Evolutionary conservation across 805 yeast species (phyloP), one percentile per base, ranked within the genome.

Genomic region (Kluyveromyces lactis): DNA sequence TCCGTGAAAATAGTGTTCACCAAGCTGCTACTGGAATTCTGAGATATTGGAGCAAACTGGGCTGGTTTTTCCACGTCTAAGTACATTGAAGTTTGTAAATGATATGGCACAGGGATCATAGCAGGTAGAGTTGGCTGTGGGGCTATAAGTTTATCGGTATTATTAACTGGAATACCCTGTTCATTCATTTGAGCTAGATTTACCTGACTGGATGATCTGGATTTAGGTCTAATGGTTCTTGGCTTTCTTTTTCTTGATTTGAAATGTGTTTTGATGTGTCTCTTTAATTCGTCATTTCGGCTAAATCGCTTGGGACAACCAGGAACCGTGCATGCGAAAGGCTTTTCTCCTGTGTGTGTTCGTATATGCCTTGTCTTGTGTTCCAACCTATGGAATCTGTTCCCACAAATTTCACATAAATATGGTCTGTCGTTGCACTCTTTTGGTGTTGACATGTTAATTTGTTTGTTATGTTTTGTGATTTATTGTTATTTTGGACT

Each of bases 261-360:
- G 16, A 75, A 69, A 63, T 86, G 96, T 39, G 83, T 87, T 46
- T 95, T 67, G 36, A 82, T 69, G 62, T 86, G 96, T 49, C 95
- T 69, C 11, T 95, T 86, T 42, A 86, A 70, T 63, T 86, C 95
- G 62, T 87, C 95, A 19, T 80, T 71, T 46, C 95, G 72, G 42
- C 83, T 73, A 55, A 86, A 86, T 46, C 82, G 70, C 60, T 87
- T 86, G 39, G 77, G 60, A 63, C 96, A 86, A n/a, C 85, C 85
- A 1, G 92, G 87, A 50, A 73, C 86, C 15, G 78, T 73, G 62
- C 96, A 86, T 36, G 77, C 79, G 56, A 84, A 92, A 2, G 95
- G 95, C 58, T 86, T 84, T 58, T 86, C 95, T 36, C 96, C 96
- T 0, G 96, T 86, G 63, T 86, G 95, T 8, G 95, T 86, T 42